These are phyloP conservation scores for Aegilops speltoides DNA, from an alignment of 176 grass and related monocot genomes.

Conservation along the genomic window DNA sequence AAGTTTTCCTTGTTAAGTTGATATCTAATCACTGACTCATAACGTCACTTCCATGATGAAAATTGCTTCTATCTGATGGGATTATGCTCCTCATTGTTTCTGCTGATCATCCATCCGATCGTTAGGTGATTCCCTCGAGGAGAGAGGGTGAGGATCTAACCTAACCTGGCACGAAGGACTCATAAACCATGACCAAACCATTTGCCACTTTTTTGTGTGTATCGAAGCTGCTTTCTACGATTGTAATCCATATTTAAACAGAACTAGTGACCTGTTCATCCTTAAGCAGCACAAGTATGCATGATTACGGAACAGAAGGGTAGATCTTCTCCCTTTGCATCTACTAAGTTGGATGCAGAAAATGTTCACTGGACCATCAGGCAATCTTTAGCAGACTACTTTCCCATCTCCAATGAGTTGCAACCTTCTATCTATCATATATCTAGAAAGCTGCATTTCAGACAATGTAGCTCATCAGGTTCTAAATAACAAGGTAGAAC, in stretches of 20 bases:
- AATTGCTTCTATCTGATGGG: constrained; percentile 39
- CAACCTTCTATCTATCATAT: too few relatives aligned
- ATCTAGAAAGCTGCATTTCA: too few relatives aligned
- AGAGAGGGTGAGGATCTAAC: constrained; percentile 30
- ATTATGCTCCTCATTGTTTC: constrained; percentile 23
- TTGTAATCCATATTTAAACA: neutral
- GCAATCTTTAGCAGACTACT: too few relatives aligned
- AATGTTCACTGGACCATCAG: too few relatives aligned
- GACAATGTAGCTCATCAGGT: too few relatives aligned
- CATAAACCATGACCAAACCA: constrained; percentile 24
- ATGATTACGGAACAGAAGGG: neutral
- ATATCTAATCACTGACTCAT: constrained; percentile 45
- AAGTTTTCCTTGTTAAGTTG: constrained; percentile 12
- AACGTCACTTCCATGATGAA: constrained; percentile 32
- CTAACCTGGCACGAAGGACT: constrained; percentile 40
- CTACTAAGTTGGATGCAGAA: too few relatives aligned
- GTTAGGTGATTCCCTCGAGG: constrained; percentile 29
- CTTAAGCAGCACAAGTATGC: neutral
- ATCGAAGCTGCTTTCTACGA: constrained; percentile 20
- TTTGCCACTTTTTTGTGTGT: constrained; percentile 23
- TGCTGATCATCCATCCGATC: constrained; percentile 29
- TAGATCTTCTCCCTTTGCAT: constrained; percentile 18
- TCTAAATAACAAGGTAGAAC: too few relatives aligned
- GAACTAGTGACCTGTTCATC: constrained; percentile 34
- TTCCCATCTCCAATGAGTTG: too few relatives aligned